Conservation (phyloP, 176 grass and related monocot genomes). For the Eragrostis nindensis region DNA sequence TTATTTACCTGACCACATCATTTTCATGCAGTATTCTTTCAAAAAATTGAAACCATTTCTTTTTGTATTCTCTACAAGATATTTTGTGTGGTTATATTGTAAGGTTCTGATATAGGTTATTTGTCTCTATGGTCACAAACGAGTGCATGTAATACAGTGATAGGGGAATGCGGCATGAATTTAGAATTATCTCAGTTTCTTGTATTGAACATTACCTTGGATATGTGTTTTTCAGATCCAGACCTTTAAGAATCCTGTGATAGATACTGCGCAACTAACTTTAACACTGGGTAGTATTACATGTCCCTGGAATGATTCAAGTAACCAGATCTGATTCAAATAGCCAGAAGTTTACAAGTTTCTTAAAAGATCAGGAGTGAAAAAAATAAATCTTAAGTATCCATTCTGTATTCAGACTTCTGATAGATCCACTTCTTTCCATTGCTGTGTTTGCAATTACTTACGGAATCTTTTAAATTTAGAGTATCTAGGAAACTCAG, state of each 20-base stretch:
- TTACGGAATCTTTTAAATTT: neutral
- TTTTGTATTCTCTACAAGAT: neutral
- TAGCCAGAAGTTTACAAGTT: neutral
- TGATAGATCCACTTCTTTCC: neutral
- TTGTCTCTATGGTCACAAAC: neutral
- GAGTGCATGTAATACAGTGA: neutral
- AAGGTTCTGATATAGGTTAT: slow-evolving; percentile 2
- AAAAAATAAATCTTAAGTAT: neutral
- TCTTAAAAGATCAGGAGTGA: neutral
- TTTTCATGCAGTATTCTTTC: neutral
- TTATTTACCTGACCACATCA: slow-evolving; percentile 12
- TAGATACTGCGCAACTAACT: neutral
- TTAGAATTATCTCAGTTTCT: neutral
- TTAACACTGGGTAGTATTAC: slow-evolving; percentile 7
- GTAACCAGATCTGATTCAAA: neutral
- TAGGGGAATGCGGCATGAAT: neutral
- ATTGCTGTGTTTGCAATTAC: neutral
- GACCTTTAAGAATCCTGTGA: neutral
- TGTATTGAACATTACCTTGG: neutral
- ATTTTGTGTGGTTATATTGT: neutral
- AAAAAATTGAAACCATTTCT: neutral
- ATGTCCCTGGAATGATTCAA: neutral
- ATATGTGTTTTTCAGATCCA: neutral
- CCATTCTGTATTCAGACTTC: neutral
- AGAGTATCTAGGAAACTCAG: neutral